Evolutionary conservation across 345 rosid species (phyloP), one percentile per base, ranked within the genome.

Genomic region (Dipteronia dyeriana): DNA sequence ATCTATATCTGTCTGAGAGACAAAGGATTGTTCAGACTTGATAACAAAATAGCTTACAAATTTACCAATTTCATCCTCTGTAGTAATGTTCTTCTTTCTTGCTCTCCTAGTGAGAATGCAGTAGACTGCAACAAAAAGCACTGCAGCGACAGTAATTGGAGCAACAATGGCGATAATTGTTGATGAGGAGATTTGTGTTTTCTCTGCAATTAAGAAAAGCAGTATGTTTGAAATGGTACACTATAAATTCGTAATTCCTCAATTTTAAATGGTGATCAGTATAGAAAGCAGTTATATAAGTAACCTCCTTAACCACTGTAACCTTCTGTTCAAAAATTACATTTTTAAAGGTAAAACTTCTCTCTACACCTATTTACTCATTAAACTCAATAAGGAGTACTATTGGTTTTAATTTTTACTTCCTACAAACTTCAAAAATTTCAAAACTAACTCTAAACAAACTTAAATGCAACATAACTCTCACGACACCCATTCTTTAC

Each of bases 31-130:
- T 51, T 31, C 17, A n/a, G 17, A 17, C 4, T 38, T 61, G 65
- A 23, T 19, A 9, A 19, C 11, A 9, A 61, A 4, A 5, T n/a
- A 23, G 3, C 1, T 19, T 23, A 7, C 8, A 62, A 62, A 62
- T 34, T 74, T 87, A 85, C 90, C 85, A 65, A 31, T 41, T 66
- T 85, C 81, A 60, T 80, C 84, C 41, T 65, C 75, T 22, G 70
- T 19, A 77, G 26, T n/a, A 54, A 71, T n/a, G 49, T 63, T 77
- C 43, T 83, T 88, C 25, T 56, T 86, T 73, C 62, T 82, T 63
- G 71, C 74, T 68, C 83, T 78, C 68, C 77, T 81, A 20, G 81
- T 41, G 19, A 82, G 70, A 73, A 83, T 76, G 39, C 81, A 80
- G 65, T 45, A 81, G 16, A 75, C 80, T 3, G 59, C 38, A 14